Evolutionary conservation across 768 basidiomycete species (phyloP).

Genomic region (Rhodotorula babjevae): DNA sequence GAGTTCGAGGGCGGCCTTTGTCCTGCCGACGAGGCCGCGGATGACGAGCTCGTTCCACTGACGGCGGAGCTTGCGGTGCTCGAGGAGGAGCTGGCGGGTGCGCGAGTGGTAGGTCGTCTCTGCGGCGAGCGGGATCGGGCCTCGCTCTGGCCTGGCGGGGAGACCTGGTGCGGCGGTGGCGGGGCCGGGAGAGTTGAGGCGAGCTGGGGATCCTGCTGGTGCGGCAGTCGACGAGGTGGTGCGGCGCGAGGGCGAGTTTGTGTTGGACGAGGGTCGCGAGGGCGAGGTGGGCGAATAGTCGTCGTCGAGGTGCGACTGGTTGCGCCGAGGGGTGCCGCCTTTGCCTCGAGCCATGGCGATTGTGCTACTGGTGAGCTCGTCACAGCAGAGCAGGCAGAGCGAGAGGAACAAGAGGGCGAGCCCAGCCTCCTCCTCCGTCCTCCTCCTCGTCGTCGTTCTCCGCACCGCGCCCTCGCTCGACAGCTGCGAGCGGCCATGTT

Average conservation of each 20-base stretch:
- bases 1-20: conserved; percentile 28
- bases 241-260: conserved; percentile 11
- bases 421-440: too few species aligned
- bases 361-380: too few species aligned
- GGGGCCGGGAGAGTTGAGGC: not conserved
- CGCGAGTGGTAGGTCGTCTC: conserved; percentile 36
- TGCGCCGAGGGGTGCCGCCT: conserved; percentile 12
- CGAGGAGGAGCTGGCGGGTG: conserved; percentile 19
- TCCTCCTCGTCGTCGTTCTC: not conserved
- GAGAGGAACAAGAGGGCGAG: not conserved
- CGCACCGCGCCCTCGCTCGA: too few species aligned
- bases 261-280: not conserved
- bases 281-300: conserved; percentile 22
- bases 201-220: not conserved
- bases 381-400: too few species aligned
- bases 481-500: conserved; percentile 7
- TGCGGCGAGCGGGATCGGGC: conserved; percentile 6
- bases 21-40: conserved; percentile 24
- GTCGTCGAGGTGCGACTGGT: conserved; percentile 5
- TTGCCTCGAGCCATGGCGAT: conserved; percentile 4
- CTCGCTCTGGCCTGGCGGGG: conserved; percentile 10
- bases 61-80: conserved; percentile 24
- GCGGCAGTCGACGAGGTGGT: not conserved
- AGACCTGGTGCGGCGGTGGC: not conserved
- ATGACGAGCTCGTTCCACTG: conserved; percentile 36